Percentiles rank a stretch among this genome's conserved stretches.
These are phyloP conservation scores for Mallotus japonicus DNA, from an alignment of 441 rosid species.

Conservation along the genomic window DNA sequence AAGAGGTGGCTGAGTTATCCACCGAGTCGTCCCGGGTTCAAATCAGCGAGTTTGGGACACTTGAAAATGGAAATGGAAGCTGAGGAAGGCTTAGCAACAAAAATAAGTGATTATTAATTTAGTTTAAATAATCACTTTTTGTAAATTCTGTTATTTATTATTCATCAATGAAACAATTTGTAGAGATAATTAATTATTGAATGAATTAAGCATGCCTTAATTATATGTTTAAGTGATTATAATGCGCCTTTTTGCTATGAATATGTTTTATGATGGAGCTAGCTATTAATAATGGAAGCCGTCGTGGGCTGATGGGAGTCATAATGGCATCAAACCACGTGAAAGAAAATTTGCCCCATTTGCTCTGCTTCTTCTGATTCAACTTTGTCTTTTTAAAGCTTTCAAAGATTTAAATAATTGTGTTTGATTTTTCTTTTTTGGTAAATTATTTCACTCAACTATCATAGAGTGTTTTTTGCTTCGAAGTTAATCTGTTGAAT, in stretches of 20 bases:
- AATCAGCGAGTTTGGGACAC: slow-evolving; percentile 23
- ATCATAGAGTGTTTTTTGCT: neutral
- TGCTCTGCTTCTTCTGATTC: neutral
- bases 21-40: slow-evolving; percentile 79
- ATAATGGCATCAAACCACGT: slow-evolving; percentile 31
- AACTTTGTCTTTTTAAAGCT: neutral
- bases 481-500: neutral
- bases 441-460: neutral
- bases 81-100: neutral
- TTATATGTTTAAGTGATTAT: no score
- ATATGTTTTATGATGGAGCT: no score
- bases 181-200: slow-evolving; percentile 6
- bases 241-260: no score
- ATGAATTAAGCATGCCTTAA: no score
- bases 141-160: slow-evolving; percentile 32
- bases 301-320: slow-evolving; percentile 19
- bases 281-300: slow-evolving; percentile 10
- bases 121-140: slow-evolving; percentile 21
- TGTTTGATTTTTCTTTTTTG: neutral
- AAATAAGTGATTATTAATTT: slow-evolving; percentile 14
- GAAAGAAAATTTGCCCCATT: slow-evolving; percentile 17
- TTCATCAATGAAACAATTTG: slow-evolving; percentile 24
- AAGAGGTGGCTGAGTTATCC: slow-evolving; percentile 44
- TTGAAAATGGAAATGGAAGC: slow-evolving; percentile 4
- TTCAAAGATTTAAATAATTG: neutral